Evolutionary conservation across 345 rosid species (phyloP).

Genomic region (Fremontodendron californicum): DNA sequence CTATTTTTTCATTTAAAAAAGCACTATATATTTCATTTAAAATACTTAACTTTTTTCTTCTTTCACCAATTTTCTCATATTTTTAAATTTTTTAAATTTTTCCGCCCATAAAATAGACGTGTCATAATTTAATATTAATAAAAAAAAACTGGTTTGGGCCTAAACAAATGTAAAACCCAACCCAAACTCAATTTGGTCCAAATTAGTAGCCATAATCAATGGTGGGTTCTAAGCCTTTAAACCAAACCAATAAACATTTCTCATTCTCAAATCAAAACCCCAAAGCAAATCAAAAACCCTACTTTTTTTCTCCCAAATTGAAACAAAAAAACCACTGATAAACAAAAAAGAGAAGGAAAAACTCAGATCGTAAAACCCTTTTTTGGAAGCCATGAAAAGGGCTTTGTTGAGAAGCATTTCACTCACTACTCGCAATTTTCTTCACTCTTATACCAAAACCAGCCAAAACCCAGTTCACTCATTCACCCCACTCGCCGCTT

Average conservation of each 20-base stretch:
- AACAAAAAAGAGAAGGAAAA: not conserved
- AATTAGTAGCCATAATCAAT: not conserved
- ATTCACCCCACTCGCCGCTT: slow-evolving; percentile 11
- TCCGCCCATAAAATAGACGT: too few species aligned
- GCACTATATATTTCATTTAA: too few species aligned
- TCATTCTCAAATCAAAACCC: not conserved
- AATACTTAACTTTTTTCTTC: too few species aligned
- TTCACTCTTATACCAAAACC: slow-evolving; percentile 5
- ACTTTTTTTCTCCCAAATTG: not conserved
- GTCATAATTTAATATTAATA: too few species aligned
- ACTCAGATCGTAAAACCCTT: not conserved
- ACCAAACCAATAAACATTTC: not conserved
- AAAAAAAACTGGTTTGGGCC: not conserved
- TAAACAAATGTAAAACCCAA: not conserved
- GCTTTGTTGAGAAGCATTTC: slow-evolving; percentile 29
- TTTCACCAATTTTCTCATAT: too few species aligned
- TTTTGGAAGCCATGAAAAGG: slow-evolving; percentile 31
- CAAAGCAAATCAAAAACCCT: slow-evolving; percentile 5
- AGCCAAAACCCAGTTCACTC: not conserved
- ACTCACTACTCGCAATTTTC: slow-evolving; percentile 24
- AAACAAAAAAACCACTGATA: not conserved
- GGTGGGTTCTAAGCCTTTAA: not conserved
- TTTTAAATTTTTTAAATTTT: too few species aligned
- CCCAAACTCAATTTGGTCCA: not conserved
- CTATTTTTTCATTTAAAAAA: too few species aligned